A percentile compares a stretch with the other conserved stretches of the same genome.
These are phyloP conservation scores for Castanea mollissima DNA, from an alignment of 306 rosid species.

Conservation along the genomic window DNA sequence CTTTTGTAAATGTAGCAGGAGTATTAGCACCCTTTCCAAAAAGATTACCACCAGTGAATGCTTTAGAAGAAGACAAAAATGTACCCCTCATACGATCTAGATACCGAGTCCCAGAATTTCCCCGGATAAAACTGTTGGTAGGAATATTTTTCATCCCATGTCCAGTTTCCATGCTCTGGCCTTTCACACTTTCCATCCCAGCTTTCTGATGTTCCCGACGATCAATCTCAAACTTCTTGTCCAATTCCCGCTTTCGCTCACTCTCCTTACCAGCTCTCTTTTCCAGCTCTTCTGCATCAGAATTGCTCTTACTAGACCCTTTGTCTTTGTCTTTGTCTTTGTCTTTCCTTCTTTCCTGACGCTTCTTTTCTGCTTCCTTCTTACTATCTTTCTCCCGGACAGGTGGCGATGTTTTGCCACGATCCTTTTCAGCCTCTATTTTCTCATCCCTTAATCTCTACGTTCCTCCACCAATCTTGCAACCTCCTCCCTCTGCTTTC, in stretches of 20 bases:
- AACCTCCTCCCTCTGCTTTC: constrained; percentile 98
- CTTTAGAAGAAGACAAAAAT: constrained; percentile 82
- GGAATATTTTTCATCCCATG: constrained; percentile 48
- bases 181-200: constrained; percentile 56
- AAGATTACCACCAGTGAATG: constrained; percentile 68
- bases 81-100: constrained; percentile 94
- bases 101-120: constrained; percentile 80
- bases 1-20: constrained; percentile 57
- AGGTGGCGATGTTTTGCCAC: constrained; percentile 48
- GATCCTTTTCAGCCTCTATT: constrained; percentile 73
- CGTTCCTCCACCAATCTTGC: constrained; percentile 97
- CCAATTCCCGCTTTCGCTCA: constrained; percentile 68
- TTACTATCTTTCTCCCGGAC: constrained; percentile 56
- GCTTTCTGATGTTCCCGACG: constrained; percentile 61
- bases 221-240: constrained; percentile 66
- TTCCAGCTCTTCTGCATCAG: constrained; percentile 91
- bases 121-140: constrained; percentile 50
- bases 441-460: constrained; percentile 89
- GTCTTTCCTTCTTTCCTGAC: constrained; percentile 82
- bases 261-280: constrained; percentile 78
- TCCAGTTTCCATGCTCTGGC: constrained; percentile 50
- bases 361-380: constrained; percentile 88
- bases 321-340: constrained; percentile 91
- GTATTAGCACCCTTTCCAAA: constrained; percentile 70
- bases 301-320: constrained; percentile 93